A percentile compares a stretch with the other conserved stretches of the same genome.
phyloP scores from a whole-genome alignment of 768 basidiomycete genomes.

The Psilocybe azurescens region DNA sequence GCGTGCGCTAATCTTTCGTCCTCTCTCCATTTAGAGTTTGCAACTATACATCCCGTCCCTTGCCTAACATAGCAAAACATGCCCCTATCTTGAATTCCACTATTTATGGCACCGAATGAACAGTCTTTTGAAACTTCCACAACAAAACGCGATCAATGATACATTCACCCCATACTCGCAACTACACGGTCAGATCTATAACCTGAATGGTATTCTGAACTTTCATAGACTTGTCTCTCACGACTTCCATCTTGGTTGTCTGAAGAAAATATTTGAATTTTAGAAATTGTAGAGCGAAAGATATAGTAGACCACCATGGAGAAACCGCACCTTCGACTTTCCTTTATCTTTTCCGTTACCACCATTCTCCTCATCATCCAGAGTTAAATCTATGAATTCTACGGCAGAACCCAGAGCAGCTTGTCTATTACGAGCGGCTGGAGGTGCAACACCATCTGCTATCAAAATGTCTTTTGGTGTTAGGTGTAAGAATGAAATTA shows the following conservation, averaged over 20 bases:
- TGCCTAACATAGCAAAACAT: slow-evolving; percentile 4
- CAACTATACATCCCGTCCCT: slow-evolving; percentile 33
- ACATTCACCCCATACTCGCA: too few species aligned
- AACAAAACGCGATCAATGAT: too few species aligned
- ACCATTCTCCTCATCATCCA: slow-evolving; percentile 3
- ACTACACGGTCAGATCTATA: too few species aligned
- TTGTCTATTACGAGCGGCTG: not conserved
- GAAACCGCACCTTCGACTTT: not conserved
- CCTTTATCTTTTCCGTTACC: not conserved
- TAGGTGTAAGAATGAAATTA: not conserved
- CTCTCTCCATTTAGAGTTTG: slow-evolving; percentile 42
- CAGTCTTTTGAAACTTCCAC: too few species aligned
- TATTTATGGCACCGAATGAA: not conserved
- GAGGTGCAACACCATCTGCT: slow-evolving; percentile 13
- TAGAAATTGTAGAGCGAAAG: too few species aligned
- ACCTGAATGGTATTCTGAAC: too few species aligned
- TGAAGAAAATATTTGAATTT: too few species aligned
- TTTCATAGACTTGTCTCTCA: too few species aligned
- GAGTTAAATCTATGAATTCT: slow-evolving; percentile 12
- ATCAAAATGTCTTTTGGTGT: slow-evolving; percentile 15
- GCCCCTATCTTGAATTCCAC: not conserved
- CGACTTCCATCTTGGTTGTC: too few species aligned
- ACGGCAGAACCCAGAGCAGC: not conserved
- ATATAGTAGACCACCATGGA: too few species aligned
- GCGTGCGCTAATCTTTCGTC: slow-evolving; percentile 24